Percentiles rank a stretch among this genome's conserved stretches.
phyloP scores from a whole-genome alignment of 371 early-diverging fungal species.

The Mucor circinelloides region DNA sequence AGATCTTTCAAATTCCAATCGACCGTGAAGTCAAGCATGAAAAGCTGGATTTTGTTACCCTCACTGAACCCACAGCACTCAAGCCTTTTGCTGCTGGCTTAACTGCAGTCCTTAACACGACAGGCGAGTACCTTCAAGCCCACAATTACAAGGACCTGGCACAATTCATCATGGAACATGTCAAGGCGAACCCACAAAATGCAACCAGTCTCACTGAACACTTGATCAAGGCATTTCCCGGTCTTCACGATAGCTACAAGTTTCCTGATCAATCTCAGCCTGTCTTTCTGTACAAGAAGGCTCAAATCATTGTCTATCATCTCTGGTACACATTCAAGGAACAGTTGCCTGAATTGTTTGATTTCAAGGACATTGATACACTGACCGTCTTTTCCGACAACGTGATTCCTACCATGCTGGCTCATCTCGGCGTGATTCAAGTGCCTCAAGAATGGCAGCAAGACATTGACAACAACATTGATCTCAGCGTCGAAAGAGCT shows the following conservation, averaged over 20 bases:
- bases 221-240: slow-evolving; percentile 65
- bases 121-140: slow-evolving; percentile 61
- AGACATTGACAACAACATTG: slow-evolving; percentile 53
- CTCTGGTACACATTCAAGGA: slow-evolving; percentile 46
- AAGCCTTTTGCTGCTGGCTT: slow-evolving; percentile 70
- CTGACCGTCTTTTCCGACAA: slow-evolving; percentile 78
- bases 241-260: slow-evolving; percentile 65
- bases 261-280: slow-evolving; percentile 17
- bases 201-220: slow-evolving; percentile 59
- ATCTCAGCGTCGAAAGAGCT: slow-evolving; percentile 52
- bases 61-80: slow-evolving; percentile 67
- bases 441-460: slow-evolving; percentile 54
- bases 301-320: slow-evolving; percentile 67
- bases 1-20: slow-evolving; percentile 66
- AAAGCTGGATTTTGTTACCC: slow-evolving; percentile 63
- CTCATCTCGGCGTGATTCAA: slow-evolving; percentile 54
- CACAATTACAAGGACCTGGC: slow-evolving; percentile 66
- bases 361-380: slow-evolving; percentile 62
- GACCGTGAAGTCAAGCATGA: slow-evolving; percentile 59
- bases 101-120: slow-evolving; percentile 66
- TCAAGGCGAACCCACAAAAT: slow-evolving; percentile 36
- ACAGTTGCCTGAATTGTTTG: slow-evolving; percentile 55
- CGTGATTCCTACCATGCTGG: slow-evolving; percentile 72
- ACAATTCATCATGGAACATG: slow-evolving; percentile 68
- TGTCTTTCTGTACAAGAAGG: slow-evolving; percentile 69